Percentiles rank a stretch among this genome's conserved stretches.
Conservation (phyloP, 2,329 filamentous ascomycete genomes). For the Verticillium tricorpus region DNA sequence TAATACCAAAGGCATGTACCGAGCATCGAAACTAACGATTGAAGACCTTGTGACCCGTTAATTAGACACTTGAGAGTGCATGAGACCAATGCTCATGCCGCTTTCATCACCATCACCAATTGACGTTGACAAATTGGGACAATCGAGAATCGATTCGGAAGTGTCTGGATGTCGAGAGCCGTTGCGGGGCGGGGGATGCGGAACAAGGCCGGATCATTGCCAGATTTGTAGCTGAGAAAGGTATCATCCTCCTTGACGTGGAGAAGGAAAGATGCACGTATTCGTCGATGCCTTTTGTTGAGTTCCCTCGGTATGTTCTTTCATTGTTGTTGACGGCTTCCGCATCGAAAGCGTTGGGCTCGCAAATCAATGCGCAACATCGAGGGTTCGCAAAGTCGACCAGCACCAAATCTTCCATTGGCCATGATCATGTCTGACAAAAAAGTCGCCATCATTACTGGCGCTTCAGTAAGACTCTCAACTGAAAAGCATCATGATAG, state of each 20-base stretch:
- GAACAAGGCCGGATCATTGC: neutral
- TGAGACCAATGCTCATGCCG: neutral
- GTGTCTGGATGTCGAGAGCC: neutral
- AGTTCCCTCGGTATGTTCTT: too few species aligned
- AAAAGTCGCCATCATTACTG: constrained; percentile 33
- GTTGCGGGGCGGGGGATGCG: neutral
- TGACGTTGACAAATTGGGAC: neutral
- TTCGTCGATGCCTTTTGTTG: too few species aligned
- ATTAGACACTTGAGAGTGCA: neutral
- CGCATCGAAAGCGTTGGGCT: too few species aligned
- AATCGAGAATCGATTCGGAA: neutral
- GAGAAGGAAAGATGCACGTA: too few species aligned
- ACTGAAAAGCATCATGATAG: neutral
- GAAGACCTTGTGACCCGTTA: neutral
- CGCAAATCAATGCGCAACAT: too few species aligned
- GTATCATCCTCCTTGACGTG: too few species aligned
- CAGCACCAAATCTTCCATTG: neutral
- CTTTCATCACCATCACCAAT: neutral
- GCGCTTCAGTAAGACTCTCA: constrained; percentile 29
- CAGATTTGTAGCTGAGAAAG: neutral
- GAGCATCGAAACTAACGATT: too few species aligned
- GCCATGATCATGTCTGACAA: neutral
- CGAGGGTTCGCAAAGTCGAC: too few species aligned
- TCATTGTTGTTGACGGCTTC: too few species aligned
- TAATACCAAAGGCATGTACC: neutral